These are phyloP conservation scores for Datisca glomerata DNA, from an alignment of 306 rosid genomes.

Conservation along the genomic window DNA sequence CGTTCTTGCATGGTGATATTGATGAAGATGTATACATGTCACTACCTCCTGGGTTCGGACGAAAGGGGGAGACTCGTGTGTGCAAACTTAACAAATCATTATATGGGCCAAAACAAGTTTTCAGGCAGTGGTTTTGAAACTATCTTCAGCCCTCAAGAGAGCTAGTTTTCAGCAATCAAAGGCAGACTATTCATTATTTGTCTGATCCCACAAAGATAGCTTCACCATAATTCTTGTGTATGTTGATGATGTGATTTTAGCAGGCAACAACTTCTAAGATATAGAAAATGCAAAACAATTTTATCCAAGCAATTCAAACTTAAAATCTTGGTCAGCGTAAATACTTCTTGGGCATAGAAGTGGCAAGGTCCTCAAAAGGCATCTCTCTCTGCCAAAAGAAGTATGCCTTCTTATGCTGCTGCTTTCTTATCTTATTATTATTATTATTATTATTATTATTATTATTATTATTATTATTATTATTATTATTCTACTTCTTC, in stretches of 20 bases:
- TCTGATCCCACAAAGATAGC: not conserved
- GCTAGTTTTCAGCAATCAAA: not conserved
- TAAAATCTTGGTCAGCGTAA: not conserved
- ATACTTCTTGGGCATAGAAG: slow-evolving; percentile 5
- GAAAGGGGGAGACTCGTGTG: not conserved
- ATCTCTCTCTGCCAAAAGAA: not conserved
- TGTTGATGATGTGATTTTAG: slow-evolving; percentile 4
- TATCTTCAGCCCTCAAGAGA: not conserved
- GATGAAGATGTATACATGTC: too few species aligned
- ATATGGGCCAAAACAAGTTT: slow-evolving; percentile 2
- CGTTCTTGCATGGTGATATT: not conserved
- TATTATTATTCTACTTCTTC: too few species aligned
- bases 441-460: too few species aligned
- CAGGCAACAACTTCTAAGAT: not conserved
- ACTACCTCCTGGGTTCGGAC: not conserved
- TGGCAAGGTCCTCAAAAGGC: not conserved
- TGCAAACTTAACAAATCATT: too few species aligned
- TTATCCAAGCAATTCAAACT: not conserved
- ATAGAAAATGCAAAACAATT: not conserved
- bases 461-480: too few species aligned
- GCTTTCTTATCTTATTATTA: too few species aligned
- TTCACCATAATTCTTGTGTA: not conserved
- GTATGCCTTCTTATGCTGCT: too few species aligned
- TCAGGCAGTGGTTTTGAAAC: too few species aligned
- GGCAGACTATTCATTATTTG: not conserved